Conservation (phyloP, 169 alveolate species). For the Plasmodium vinckei region DNA sequence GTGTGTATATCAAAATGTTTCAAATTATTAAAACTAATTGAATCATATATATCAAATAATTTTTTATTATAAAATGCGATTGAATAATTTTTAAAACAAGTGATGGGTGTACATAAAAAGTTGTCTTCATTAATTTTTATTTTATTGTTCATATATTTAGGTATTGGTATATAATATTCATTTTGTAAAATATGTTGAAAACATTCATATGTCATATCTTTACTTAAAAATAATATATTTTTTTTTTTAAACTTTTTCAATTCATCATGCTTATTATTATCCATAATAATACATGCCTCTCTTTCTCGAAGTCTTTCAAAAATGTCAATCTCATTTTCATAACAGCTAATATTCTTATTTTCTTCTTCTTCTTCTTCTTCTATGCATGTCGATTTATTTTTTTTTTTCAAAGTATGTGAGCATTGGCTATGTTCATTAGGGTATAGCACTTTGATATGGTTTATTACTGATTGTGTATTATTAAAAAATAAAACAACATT, state of each 20-base stretch:
- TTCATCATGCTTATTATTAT: background rate
- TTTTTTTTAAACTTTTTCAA: conserved; percentile 23
- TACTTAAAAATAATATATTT: conserved; percentile 38
- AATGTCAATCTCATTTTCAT: background rate
- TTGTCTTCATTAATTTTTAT: conserved; percentile 47
- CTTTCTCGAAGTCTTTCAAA: conserved; percentile 24
- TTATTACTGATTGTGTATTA: conserved; percentile 16
- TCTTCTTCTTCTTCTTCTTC: background rate
- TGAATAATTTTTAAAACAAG: conserved; percentile 58
- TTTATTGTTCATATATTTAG: conserved; percentile 73
- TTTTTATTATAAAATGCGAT: conserved; percentile 64
- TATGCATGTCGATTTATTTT: background rate
- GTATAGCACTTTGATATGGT: conserved; percentile 7
- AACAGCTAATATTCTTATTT: background rate
- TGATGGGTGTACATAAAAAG: conserved; percentile 40
- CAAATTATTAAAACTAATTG: conserved; percentile 34
- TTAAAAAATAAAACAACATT: conserved; percentile 30
- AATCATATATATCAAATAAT: conserved; percentile 37
- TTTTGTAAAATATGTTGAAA: conserved; percentile 52
- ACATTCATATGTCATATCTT: conserved; percentile 42
- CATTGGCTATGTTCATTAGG: background rate
- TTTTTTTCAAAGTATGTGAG: background rate
- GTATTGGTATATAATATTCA: conserved; percentile 74
- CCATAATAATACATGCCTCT: background rate
- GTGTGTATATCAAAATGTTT: conserved; percentile 67